phyloP scores from a whole-genome alignment of 2,329 filamentous ascomycete species.

The Aspergillus bombycis region DNA sequence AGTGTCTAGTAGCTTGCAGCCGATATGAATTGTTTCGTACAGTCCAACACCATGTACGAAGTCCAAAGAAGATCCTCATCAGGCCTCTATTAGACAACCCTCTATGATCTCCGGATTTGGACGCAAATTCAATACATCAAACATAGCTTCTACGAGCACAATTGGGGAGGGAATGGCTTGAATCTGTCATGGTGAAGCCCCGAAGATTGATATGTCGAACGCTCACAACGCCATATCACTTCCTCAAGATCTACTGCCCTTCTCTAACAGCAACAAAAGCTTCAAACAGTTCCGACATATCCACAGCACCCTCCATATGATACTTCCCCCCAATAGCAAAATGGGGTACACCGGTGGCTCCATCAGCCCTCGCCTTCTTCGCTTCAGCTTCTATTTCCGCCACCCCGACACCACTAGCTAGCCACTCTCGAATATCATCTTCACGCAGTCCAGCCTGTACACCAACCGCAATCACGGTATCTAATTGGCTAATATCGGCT shows the following conservation, averaged over 20 bases:
- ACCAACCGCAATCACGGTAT: slow-evolving; percentile 13
- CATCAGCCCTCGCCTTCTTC: slow-evolving; percentile 9
- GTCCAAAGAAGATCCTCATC: background rate
- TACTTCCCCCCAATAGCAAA: slow-evolving; percentile 21
- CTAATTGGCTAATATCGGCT: slow-evolving; percentile 20
- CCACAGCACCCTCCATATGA: slow-evolving; percentile 20
- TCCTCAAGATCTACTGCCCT: background rate
- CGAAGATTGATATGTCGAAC: background rate
- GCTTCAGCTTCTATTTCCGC: slow-evolving; percentile 15
- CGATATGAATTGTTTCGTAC: background rate
- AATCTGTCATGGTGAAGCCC: background rate
- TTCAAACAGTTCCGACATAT: slow-evolving; percentile 23
- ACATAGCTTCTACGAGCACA: background rate
- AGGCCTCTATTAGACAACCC: background rate
- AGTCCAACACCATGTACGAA: background rate
- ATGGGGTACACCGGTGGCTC: slow-evolving; percentile 22
- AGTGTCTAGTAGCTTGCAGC: background rate
- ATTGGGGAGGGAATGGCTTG: background rate
- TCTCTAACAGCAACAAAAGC: slow-evolving; percentile 16
- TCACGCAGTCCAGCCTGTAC: slow-evolving; percentile 18
- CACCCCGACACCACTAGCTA: slow-evolving; percentile 15
- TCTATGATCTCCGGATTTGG: no score
- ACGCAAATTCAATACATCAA: background rate
- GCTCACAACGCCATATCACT: no score
- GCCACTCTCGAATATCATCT: slow-evolving; percentile 11